Evolutionary conservation across 768 basidiomycete genomes (phyloP), one percentile per base, ranked within the genome.

Genomic region (Leccinum disarticulatum): DNA sequence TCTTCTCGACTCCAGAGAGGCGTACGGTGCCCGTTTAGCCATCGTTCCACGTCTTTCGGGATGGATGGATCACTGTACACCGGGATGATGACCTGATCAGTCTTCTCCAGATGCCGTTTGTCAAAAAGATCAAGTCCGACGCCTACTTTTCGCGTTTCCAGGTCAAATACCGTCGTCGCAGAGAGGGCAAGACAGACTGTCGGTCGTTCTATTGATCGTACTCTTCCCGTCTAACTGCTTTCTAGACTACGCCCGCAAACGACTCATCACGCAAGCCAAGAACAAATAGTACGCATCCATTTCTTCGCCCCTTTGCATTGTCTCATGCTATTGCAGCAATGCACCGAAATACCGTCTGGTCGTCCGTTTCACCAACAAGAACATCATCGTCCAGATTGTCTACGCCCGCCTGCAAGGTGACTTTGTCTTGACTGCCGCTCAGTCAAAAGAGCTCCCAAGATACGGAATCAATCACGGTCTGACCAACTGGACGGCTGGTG

Each of bases 121-220:
- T 97, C 82, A 98, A 98, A 82, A 88, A 90, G 68, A 76, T 95
- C 81, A 98, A 99, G 84, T 91, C 92, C 71, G 86, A 87, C 75
- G 93, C 96, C 71, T 98, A 98, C 88, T 97, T 93, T 81, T 97
- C 95, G 63, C 88, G 95, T 64, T 97, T 90, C 84, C 94, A 97
- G 82, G 95, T 98, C 71, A 98, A 98, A 82, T 97, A 97, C 79
- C 91, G 96, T 74, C 83, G 97, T 73, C 83, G 97, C 66, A 87
- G 95, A 75, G 97, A 99, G 81, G 97, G 97, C 61, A 98, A 96
- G 83, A 99, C 97, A 62, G 97, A 99, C 74, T 99, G 92, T 93
- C 61, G 69, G 87, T 76, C 36, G n/a, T 25, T 31, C 17, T 52
- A 14, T 59, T 54, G 15, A 54, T 48, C 15, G 6, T 52, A 27